Evolutionary conservation across 1,139 yeast species (phyloP), one percentile per base, ranked within the genome.

Genomic region (Oligophagozyma castellii): DNA sequence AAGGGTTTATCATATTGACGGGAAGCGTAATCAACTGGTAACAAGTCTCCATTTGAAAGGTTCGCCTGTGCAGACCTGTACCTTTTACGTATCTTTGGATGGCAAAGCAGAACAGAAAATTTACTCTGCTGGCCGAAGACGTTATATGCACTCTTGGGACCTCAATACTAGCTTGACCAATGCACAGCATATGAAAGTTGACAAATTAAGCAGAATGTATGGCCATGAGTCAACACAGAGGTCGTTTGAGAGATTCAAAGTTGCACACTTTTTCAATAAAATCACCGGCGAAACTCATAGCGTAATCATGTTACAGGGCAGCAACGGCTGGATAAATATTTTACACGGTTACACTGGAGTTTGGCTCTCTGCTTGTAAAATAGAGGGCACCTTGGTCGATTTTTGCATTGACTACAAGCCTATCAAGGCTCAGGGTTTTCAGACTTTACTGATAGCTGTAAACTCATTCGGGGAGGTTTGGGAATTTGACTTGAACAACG

Each of bases 81-180:
- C 43, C 5, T 51, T 52, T 25, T 52, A 51, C 29, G 44, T 45
- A 5, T 38, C 52, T 3, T 46, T 46, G 5, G 31, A 34, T 14
- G 23, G 26, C 2, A 33, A 24, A 58, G 61, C 35, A 59, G 38
- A 71, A 67, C 38, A 62, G 61, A 34, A 64, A 69, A 40, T 89
- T 3, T 76, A 70, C 50, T 83, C 93, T 2, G 94, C 80, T 35
- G 98, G 98, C 35, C 72, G 95, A 59, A 73, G 98, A 59, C 68
- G 81, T 35, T 86, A 77, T 51, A 74, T 89, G 80, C 81, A 79
- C 55, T 73, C 83, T 32, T 86, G 96, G 94, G 89, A 84, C 53
- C 63, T 89, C 32, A 68, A 69, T 30, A 31, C 35, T 11, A 23
- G 26, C 19, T 30, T 29, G 13, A 61, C 67, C 8, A 84, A 86